These are phyloP conservation scores for Proliferodiscus dingleyae DNA, from an alignment of 2,329 filamentous ascomycete species.

Conservation along the genomic window DNA sequence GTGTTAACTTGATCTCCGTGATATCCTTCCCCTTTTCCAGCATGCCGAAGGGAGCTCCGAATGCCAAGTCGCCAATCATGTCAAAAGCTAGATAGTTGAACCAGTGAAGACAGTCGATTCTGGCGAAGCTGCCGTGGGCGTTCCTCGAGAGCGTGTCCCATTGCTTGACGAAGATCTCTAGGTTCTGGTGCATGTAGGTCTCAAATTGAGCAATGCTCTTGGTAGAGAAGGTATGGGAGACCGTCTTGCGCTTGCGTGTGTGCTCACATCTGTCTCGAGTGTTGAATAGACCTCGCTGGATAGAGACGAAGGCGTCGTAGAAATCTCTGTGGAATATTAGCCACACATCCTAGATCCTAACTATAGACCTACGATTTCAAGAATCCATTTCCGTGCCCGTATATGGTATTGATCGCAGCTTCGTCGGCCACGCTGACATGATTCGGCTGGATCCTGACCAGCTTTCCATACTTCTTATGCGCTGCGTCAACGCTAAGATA, in stretches of 20 bases:
- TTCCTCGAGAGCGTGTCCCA: constrained; percentile 61
- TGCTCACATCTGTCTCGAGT: constrained; percentile 78
- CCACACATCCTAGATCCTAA: no score
- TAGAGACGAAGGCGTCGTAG: constrained; percentile 89
- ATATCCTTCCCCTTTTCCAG: constrained; percentile 69
- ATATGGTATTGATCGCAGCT: constrained; percentile 69
- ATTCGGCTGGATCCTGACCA: constrained; percentile 79
- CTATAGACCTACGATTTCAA: constrained; percentile 53
- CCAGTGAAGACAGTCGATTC: constrained; percentile 73
- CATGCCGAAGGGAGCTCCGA: constrained; percentile 80
- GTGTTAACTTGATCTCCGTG: constrained; percentile 63
- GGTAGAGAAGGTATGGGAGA: constrained; percentile 79
- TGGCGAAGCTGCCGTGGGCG: constrained; percentile 44
- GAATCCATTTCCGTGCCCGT: constrained; percentile 75
- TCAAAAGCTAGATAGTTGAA: constrained; percentile 63
- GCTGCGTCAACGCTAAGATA: constrained; percentile 59
- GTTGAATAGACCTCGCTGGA: constrained; percentile 82
- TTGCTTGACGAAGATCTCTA: constrained; percentile 66
- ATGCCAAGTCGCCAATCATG: constrained; percentile 55
- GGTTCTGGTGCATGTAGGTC: constrained; percentile 78
- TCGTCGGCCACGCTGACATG: constrained; percentile 80
- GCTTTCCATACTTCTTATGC: constrained; percentile 68
- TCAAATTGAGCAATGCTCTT: constrained; percentile 82
- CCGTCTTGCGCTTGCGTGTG: constrained; percentile 81
- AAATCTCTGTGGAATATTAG: constrained; percentile 61